Evolutionary conservation across 805 yeast species (phyloP).

Genomic region (Kazachstania kunashirensis): DNA sequence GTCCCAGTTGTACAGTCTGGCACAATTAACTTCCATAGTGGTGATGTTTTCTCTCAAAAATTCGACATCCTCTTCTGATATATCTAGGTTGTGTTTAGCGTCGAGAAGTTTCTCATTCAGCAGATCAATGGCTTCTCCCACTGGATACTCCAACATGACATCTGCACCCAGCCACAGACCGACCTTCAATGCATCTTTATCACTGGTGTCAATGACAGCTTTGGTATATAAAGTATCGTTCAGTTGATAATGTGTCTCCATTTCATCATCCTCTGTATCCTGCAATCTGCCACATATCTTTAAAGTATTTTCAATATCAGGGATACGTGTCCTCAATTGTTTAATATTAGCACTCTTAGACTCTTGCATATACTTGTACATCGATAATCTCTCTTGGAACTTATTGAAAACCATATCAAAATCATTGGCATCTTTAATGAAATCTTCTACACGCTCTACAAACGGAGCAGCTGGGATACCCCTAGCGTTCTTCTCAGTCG

Average conservation of each 20-base stretch:
- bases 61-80: slow-evolving; percentile 80
- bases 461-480: slow-evolving; percentile 97
- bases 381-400: slow-evolving; percentile 81
- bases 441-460: slow-evolving; percentile 70
- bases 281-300: slow-evolving; percentile 50
- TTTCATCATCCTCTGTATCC: slow-evolving; percentile 30
- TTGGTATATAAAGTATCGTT: slow-evolving; percentile 87
- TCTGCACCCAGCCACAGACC: slow-evolving; percentile 97
- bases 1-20: slow-evolving; percentile 84
- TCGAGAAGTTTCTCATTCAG: slow-evolving; percentile 50
- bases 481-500: slow-evolving; percentile 66
- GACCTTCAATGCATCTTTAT: slow-evolving; percentile 40
- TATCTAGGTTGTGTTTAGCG: slow-evolving; percentile 47
- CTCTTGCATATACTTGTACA: slow-evolving; percentile 78
- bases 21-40: slow-evolving; percentile 96
- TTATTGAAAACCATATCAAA: slow-evolving; percentile 59
- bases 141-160: slow-evolving; percentile 90
- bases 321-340: slow-evolving; percentile 49
- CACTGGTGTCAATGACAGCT: slow-evolving; percentile 52
- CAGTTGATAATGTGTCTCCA: slow-evolving; percentile 77
- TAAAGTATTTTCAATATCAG: slow-evolving; percentile 84
- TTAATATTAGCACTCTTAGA: slow-evolving; percentile 23
- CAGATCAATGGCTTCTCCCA: slow-evolving; percentile 75
- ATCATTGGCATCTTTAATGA: slow-evolving; percentile 58
- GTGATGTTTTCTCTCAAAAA: slow-evolving; percentile 87